Conservation (phyloP, 345 rosid genomes). For the Erysimum cheiranthoides region DNA sequence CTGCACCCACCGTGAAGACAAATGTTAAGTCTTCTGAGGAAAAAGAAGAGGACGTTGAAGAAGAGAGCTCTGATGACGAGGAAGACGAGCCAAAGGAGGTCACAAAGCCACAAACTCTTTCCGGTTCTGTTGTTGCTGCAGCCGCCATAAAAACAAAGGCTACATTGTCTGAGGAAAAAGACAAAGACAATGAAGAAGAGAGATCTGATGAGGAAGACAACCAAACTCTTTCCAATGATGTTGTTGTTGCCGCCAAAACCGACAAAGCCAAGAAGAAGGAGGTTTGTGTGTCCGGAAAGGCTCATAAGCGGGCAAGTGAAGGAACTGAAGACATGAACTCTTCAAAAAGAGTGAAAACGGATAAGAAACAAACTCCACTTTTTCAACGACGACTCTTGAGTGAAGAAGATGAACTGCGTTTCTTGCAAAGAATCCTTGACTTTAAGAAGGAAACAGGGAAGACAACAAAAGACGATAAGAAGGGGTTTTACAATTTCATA, state of each 20-base stretch:
- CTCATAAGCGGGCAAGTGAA: neutral
- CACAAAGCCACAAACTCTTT: neutral
- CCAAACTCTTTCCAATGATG: neutral
- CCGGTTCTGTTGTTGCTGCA: neutral
- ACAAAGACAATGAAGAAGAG: too few relatives aligned
- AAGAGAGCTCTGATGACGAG: too few relatives aligned
- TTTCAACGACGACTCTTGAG: neutral
- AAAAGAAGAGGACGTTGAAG: too few relatives aligned
- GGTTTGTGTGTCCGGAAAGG: neutral
- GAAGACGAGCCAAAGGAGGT: too few relatives aligned
- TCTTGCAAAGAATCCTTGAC: neutral
- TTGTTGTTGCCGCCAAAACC: too few relatives aligned
- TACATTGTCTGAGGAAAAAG: neutral
- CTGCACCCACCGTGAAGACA: neutral
- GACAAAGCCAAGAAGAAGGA: neutral
- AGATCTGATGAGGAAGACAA: too few relatives aligned
- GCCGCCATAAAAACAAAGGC: neutral
- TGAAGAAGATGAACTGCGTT: neutral
- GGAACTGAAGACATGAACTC: neutral
- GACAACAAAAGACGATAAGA: neutral
- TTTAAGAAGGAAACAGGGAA: neutral
- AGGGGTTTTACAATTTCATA: neutral
- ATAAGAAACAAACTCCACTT: too few relatives aligned
- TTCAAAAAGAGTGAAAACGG: too few relatives aligned
- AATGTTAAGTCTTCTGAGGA: too few relatives aligned